These are phyloP conservation scores for Trifolium repens DNA, from an alignment of 306 rosid species.

Conservation along the genomic window DNA sequence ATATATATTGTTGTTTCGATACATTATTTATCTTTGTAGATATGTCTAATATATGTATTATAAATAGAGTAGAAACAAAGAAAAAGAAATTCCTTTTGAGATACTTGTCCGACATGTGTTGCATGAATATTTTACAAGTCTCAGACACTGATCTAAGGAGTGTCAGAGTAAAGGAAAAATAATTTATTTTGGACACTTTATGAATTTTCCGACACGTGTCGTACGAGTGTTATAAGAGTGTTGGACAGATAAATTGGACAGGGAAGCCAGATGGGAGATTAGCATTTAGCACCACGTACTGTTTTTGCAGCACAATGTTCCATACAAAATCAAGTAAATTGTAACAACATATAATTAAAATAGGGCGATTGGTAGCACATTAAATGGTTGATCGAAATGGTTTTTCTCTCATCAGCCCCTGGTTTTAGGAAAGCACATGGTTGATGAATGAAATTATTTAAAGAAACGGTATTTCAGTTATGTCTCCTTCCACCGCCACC, in stretches of 20 bases:
- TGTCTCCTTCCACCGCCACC: conserved; percentile 35
- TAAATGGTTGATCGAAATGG: conserved; percentile 32
- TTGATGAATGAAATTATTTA: not conserved
- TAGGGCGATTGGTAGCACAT: not conserved
- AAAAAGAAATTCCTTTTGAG: too few relatives aligned
- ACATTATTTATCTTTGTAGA: too few relatives aligned
- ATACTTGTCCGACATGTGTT: too few relatives aligned
- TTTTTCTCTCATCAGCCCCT: conserved; percentile 45
- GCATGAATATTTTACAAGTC: too few relatives aligned
- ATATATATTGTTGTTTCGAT: too few relatives aligned
- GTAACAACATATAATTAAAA: not conserved
- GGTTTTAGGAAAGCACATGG: conserved; percentile 39
- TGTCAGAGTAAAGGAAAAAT: too few relatives aligned
- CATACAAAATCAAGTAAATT: conserved; percentile 35
- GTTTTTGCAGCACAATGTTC: conserved; percentile 39
- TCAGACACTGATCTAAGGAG: too few relatives aligned
- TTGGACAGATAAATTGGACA: conserved; percentile 1
- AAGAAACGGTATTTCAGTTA: not conserved
- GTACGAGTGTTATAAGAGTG: too few relatives aligned
- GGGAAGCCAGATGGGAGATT: not conserved
- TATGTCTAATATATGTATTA: too few relatives aligned
- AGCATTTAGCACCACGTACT: conserved; percentile 36
- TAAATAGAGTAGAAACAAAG: too few relatives aligned
- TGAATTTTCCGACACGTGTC: too few relatives aligned
- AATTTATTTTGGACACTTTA: too few relatives aligned